These are phyloP conservation scores for Aureobasidium namibiae DNA, from an alignment of 2,329 filamentous ascomycete species.

Conservation along the genomic window DNA sequence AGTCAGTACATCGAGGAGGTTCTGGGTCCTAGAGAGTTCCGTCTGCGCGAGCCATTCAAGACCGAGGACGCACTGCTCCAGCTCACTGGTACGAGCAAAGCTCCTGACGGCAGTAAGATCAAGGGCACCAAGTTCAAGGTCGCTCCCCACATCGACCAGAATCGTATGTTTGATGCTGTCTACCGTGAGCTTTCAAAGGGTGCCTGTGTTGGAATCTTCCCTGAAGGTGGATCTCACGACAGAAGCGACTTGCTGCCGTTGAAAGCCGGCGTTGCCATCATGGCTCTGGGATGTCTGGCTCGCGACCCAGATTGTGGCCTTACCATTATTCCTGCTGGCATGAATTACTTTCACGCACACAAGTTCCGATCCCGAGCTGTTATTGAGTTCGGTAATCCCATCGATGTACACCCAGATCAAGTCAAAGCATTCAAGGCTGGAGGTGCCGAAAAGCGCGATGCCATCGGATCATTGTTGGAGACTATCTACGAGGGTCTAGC, in stretches of 20 bases:
- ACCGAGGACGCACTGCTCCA: conserved; percentile 66
- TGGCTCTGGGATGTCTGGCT: conserved; percentile 85
- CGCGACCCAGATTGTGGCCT: conserved; percentile 78
- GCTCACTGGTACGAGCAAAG: conserved; percentile 58
- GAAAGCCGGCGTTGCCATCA: conserved; percentile 95
- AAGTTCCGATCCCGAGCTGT: conserved; percentile 96
- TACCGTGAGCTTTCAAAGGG: conserved; percentile 73
- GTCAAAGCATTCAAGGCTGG: conserved; percentile 79
- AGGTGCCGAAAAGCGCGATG: conserved; percentile 61
- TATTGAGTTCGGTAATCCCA: conserved; percentile 84
- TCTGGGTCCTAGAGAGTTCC: conserved; percentile 67
- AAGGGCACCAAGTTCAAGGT: conserved; percentile 76
- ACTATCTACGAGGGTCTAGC: conserved; percentile 77
- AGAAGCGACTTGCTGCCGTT: conserved; percentile 86
- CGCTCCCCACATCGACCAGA: conserved; percentile 89
- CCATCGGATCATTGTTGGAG: conserved; percentile 77
- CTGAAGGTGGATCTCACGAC: conserved; percentile 92
- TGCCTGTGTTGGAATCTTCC: conserved; percentile 92
- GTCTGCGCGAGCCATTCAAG: conserved; percentile 81
- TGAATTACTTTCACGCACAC: conserved; percentile 99
- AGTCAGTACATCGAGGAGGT: conserved; percentile 84
- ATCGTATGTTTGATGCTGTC: conserved; percentile 88
- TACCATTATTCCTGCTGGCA: conserved; percentile 91
- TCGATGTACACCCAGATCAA: conserved; percentile 74
- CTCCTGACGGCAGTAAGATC: conserved; percentile 61